Evolutionary conservation across 2,329 filamentous ascomycete species (phyloP), one percentile per base, ranked within the genome.

Genomic region (Aureobasidium sp.): DNA sequence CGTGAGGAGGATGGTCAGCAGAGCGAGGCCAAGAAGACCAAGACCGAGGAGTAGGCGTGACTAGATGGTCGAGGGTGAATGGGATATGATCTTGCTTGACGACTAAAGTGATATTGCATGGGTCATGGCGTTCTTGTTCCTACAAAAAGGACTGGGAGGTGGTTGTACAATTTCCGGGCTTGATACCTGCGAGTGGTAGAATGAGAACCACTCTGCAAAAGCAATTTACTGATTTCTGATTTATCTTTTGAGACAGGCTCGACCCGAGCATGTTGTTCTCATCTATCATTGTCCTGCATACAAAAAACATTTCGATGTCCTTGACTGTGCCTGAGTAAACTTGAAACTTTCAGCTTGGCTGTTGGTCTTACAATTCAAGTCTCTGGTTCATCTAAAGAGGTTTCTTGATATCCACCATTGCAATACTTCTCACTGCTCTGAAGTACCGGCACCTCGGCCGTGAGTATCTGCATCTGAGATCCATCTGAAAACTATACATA

Each of bases 11-110:
- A 44, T 15, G 45, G 55, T n/a, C 47, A 65, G 65, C 36, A 62
- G 64, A 49, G 48, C 45, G 66, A 67, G 58, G 59, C 47, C 44
- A 67, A 67, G 64, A 67, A 67, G 64, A 49, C 58, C 36, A 66
- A 65, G 63, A 62, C 57, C 11, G 62, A 64, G 25, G 60, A 62
- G 57, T 64, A 66, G 44, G 44, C 15, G 4, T 13, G 49, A 42
- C 10, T 7, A 44, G 27, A 55, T 5, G 39, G 13, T 32, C 32
- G 16, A 41, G 13, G 9, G 27, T 27, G 36, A 25, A 49, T n/a
- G 48, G 39, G 30, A 39, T 36, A 29, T 61, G 59, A 30, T 47
- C 37, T 62, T 48, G 42, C 60, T 54, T 62, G 50, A 55, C 41
- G 60, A 62, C 29, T 49, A 48, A 49, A 50, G 39, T 44, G 53